Evolutionary conservation across 371 early-diverging fungal species (phyloP).

Genomic region (Mucor mucedo): DNA sequence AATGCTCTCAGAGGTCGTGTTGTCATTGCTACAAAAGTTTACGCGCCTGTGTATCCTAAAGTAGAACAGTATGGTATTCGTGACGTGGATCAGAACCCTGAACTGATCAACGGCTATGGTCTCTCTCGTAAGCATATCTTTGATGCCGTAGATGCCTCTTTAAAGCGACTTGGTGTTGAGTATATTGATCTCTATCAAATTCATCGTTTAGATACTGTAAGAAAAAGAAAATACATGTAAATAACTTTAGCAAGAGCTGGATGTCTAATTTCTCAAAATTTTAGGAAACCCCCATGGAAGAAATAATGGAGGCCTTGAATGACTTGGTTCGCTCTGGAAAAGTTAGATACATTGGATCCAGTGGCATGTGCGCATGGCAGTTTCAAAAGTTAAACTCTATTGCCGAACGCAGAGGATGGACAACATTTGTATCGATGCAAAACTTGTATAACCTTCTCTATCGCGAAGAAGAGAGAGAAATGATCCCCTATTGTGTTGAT

Average conservation of each 20-base stretch:
- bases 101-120: conserved; percentile 40
- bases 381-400: conserved; percentile 47
- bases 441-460: conserved; percentile 61
- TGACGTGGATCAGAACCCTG: background rate
- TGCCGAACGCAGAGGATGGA: conserved; percentile 58
- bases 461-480: conserved; percentile 69
- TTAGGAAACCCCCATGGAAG: conserved; percentile 48
- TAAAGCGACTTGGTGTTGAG: conserved; percentile 53
- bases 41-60: conserved; percentile 13
- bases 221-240: conserved; percentile 11
- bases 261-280: background rate
- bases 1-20: conserved; percentile 43
- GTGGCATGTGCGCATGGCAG: conserved; percentile 43
- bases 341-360: conserved; percentile 51
- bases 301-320: conserved; percentile 64
- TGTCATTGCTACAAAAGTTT: conserved; percentile 48
- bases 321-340: conserved; percentile 58
- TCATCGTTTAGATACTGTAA: conserved; percentile 42
- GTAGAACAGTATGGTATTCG: background rate
- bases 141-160: conserved; percentile 55
- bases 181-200: conserved; percentile 34
- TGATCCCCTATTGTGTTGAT: conserved; percentile 56
- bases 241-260: background rate
- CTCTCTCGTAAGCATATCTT: conserved; percentile 60
- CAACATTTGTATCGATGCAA: conserved; percentile 59